phyloP scores from a whole-genome alignment of 441 rosid genomes.

The Biscutella auriculata region DNA sequence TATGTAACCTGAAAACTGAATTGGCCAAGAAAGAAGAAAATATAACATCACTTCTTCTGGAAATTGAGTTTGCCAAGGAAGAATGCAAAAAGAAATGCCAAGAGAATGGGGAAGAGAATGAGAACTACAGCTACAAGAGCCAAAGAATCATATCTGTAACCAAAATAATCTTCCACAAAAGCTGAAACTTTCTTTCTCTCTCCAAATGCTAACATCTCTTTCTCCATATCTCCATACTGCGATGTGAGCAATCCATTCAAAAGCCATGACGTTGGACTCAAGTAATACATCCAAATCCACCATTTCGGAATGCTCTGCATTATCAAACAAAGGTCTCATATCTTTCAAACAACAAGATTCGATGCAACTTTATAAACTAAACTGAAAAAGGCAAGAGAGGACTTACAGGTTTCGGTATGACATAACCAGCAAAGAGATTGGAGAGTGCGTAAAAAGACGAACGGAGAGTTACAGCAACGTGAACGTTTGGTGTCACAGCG shows the following conservation, averaged over 20 bases:
- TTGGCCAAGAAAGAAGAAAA: background rate
- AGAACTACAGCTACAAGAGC: slow-evolving; percentile 30
- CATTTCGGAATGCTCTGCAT: slow-evolving; percentile 51
- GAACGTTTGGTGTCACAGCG: slow-evolving; percentile 27
- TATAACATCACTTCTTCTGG: slow-evolving; percentile 29
- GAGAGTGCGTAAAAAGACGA: slow-evolving; percentile 31
- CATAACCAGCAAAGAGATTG: slow-evolving; percentile 50
- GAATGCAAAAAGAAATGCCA: slow-evolving; percentile 48
- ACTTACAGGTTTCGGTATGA: slow-evolving; percentile 50
- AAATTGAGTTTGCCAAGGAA: slow-evolving; percentile 44
- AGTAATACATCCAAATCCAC: slow-evolving; percentile 64
- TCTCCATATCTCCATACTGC: slow-evolving; percentile 41
- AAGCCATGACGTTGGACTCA: slow-evolving; percentile 55
- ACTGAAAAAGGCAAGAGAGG: background rate
- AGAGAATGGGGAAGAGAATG: slow-evolving; percentile 35
- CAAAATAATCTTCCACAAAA: slow-evolving; percentile 45
- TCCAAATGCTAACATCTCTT: slow-evolving; percentile 38
- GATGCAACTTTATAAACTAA: background rate
- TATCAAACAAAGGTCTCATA: background rate
- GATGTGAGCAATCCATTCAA: slow-evolving; percentile 51
- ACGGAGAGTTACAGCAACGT: slow-evolving; percentile 38
- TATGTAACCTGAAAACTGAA: no score
- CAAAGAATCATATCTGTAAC: slow-evolving; percentile 27
- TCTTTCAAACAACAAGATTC: background rate
- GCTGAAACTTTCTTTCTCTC: slow-evolving; percentile 30